Evolutionary conservation across 2,329 filamentous ascomycete species (phyloP).

Genomic region (Penicillium hesseltinei): DNA sequence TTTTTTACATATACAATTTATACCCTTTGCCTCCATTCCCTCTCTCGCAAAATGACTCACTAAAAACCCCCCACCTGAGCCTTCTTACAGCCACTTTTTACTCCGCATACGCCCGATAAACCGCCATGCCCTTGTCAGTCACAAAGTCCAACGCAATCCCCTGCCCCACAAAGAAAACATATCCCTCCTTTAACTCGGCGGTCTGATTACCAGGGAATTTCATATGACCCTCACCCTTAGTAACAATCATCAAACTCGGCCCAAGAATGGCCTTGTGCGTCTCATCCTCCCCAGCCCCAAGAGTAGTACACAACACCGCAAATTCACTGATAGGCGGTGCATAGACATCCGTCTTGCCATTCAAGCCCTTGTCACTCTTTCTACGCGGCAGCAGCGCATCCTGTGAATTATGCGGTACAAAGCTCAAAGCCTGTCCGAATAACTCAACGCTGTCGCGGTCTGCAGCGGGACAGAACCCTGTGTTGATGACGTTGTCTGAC

Average conservation of each 20-base stretch:
- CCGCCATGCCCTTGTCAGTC: slow-evolving; percentile 45
- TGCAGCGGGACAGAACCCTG: slow-evolving; percentile 67
- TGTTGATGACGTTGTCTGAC: slow-evolving; percentile 71
- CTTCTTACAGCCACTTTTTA: slow-evolving; percentile 12
- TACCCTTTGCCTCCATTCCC: too few relatives aligned
- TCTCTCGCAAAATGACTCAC: neutral
- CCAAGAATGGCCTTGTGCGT: slow-evolving; percentile 56
- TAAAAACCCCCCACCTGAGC: neutral
- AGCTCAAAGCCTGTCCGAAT: slow-evolving; percentile 63
- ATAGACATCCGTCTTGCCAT: slow-evolving; percentile 63
- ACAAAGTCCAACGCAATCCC: slow-evolving; percentile 51
- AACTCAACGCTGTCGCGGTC: slow-evolving; percentile 64
- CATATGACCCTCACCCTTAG: slow-evolving; percentile 58
- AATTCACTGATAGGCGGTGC: slow-evolving; percentile 70
- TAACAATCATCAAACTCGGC: slow-evolving; percentile 63
- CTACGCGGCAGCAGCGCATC: slow-evolving; percentile 56
- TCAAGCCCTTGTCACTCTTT: slow-evolving; percentile 51
- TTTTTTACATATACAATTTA: neutral
- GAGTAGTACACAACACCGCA: slow-evolving; percentile 60
- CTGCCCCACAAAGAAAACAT: slow-evolving; percentile 65
- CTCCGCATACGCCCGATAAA: slow-evolving; percentile 50
- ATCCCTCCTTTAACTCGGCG: slow-evolving; percentile 59
- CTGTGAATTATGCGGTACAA: slow-evolving; percentile 58
- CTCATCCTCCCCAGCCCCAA: slow-evolving; percentile 61
- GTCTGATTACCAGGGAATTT: slow-evolving; percentile 51